Conservation (phyloP, 2,329 filamentous ascomycete species). For the Pseudogymnoascus sp. region DNA sequence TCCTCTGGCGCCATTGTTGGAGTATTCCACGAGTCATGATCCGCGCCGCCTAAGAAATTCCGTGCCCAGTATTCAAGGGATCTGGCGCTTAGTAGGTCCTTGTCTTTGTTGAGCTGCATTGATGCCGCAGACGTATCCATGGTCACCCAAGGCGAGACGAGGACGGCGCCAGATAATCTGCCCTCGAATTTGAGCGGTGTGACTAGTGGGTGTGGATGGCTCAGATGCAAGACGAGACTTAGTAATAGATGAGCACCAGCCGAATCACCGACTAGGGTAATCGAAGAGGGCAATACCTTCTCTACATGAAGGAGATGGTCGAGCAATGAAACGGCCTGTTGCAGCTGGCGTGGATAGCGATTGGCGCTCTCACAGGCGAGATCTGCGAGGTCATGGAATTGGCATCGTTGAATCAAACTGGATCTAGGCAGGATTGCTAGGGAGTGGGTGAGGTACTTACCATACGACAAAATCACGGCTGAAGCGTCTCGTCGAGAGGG, state of each 20-base stretch:
- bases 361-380: constrained; percentile 36
- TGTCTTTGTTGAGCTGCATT: constrained; percentile 39
- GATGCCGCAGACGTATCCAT: constrained; percentile 40
- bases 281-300: constrained; percentile 22
- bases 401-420: background rate
- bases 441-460: background rate
- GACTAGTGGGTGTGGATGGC: constrained; percentile 43
- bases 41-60: constrained; percentile 38
- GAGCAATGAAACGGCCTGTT: constrained; percentile 38
- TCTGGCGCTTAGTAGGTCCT: constrained; percentile 41
- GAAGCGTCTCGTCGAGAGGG: background rate
- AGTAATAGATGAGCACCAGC: constrained; percentile 44
- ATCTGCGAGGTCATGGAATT: constrained; percentile 13
- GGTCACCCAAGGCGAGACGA: constrained; percentile 52
- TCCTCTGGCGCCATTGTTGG: constrained; percentile 38
- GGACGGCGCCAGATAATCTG: constrained; percentile 42
- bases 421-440: background rate
- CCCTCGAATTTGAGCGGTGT: constrained; percentile 43
- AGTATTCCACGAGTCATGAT: constrained; percentile 46
- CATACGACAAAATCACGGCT: constrained; percentile 42
- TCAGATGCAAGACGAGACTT: constrained; percentile 40
- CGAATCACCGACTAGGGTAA: constrained; percentile 45
- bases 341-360: constrained; percentile 41
- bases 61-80: constrained; percentile 39
- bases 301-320: constrained; percentile 34